A percentile compares a stretch with the other conserved stretches of the same genome.
Evolutionary conservation across 2,329 filamentous ascomycete species (phyloP).

Genomic region (Plectosphaerella sp.): DNA sequence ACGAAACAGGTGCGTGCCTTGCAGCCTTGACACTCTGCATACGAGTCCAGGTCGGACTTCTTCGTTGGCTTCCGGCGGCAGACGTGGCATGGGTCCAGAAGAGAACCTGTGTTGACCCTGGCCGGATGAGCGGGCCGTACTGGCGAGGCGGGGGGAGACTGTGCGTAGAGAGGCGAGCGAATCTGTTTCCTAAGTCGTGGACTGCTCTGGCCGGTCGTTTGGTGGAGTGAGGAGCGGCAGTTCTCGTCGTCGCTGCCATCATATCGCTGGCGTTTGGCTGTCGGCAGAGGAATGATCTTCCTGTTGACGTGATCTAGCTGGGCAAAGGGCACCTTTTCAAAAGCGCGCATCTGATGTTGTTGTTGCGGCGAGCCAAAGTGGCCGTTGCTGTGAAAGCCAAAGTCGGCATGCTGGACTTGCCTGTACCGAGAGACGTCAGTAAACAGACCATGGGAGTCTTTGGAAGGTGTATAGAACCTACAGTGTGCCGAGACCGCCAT

Average conservation of each 20-base stretch:
- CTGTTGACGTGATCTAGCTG: not conserved
- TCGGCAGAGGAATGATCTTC: constrained; percentile 1
- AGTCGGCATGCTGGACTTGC: not conserved
- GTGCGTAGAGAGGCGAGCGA: constrained; percentile 2
- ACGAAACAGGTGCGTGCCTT: constrained; percentile 60
- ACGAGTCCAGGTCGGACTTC: constrained; percentile 62
- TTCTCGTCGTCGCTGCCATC: not conserved
- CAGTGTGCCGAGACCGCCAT: constrained; percentile 3
- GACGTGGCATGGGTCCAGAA: constrained; percentile 58
- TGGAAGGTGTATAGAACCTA: not conserved
- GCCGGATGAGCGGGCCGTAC: constrained; percentile 4
- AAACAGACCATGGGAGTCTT: not conserved
- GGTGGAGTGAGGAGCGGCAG: not conserved
- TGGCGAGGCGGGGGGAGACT: constrained; percentile 1
- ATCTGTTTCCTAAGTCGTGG: constrained; percentile 4
- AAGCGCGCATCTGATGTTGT: not conserved
- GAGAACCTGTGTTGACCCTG: constrained; percentile 13
- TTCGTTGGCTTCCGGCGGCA: constrained; percentile 62
- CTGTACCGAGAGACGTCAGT: not conserved
- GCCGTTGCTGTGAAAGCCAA: not conserved
- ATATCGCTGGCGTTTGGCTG: not conserved
- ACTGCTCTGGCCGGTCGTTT: not conserved
- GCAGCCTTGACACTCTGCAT: constrained; percentile 60
- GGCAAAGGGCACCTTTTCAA: not conserved
- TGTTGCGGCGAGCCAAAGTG: not conserved